Evolutionary conservation across 1,284 basidiomycete genomes (phyloP).

Genomic region (Spongiforma sp.): DNA sequence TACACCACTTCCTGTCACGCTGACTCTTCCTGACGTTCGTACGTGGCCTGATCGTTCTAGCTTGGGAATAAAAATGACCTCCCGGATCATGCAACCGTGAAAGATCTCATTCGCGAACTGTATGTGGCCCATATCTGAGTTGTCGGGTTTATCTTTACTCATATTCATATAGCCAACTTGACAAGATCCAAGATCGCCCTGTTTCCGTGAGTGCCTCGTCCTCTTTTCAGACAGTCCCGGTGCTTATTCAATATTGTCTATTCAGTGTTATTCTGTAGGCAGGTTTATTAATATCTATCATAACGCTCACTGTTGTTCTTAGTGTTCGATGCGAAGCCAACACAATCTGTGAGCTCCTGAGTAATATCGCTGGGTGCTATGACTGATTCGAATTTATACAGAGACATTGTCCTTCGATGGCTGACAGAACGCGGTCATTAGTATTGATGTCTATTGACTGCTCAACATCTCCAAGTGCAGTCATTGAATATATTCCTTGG

Average conservation of each 20-base stretch:
- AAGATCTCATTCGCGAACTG: constrained; percentile 88
- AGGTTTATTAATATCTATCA: neutral
- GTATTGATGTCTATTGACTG: constrained; percentile 15
- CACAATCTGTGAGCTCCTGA: constrained; percentile 76
- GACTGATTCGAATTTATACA: constrained; percentile 33
- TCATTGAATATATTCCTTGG: neutral
- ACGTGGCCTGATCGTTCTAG: constrained; percentile 38
- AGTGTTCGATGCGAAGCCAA: constrained; percentile 95
- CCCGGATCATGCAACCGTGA: constrained; percentile 78
- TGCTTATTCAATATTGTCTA: neutral
- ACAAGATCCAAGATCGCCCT: constrained; percentile 82
- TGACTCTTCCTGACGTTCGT: neutral
- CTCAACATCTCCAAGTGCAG: constrained; percentile 24
- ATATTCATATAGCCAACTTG: constrained; percentile 61
- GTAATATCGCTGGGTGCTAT: neutral
- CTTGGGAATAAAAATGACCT: constrained; percentile 98
- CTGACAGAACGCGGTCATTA: constrained; percentile 68
- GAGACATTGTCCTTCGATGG: constrained; percentile 80
- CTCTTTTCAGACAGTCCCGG: neutral
- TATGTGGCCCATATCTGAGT: constrained; percentile 46
- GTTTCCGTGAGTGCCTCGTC: constrained; percentile 72
- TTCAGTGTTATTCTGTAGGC: constrained; percentile 81
- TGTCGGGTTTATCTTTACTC: constrained; percentile 1
- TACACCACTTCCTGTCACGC: neutral
- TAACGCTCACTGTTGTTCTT: constrained; percentile 10